Evolutionary conservation across 2,329 filamentous ascomycete species (phyloP).

Genomic region (Sarocladiaceae sp.): DNA sequence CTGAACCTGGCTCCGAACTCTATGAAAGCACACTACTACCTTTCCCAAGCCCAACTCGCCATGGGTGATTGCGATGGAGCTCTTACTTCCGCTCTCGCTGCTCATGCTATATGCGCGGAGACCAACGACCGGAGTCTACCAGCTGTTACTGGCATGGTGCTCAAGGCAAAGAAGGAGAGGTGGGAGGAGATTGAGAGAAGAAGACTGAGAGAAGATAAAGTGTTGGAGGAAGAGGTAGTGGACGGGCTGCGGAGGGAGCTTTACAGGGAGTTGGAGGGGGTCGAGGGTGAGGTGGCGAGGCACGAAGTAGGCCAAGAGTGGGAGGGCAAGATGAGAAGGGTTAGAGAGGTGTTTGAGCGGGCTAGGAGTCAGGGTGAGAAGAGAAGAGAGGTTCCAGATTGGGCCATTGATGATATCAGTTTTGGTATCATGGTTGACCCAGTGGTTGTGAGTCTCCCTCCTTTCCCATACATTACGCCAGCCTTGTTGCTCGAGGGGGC

Average conservation of each 20-base stretch:
- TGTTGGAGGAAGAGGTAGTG: slow-evolving; percentile 58
- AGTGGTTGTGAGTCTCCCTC: slow-evolving; percentile 41
- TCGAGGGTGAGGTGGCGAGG: slow-evolving; percentile 43
- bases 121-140: slow-evolving; percentile 63
- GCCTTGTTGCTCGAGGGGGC: slow-evolving; percentile 10
- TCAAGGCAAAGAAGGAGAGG: slow-evolving; percentile 77
- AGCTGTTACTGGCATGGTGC: slow-evolving; percentile 67
- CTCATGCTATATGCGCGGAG: slow-evolving; percentile 62
- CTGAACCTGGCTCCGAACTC: slow-evolving; percentile 60
- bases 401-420: slow-evolving; percentile 71
- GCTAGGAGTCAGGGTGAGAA: slow-evolving; percentile 40
- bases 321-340: slow-evolving; percentile 37
- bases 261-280: slow-evolving; percentile 38
- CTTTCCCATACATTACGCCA: not conserved
- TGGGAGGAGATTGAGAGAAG: slow-evolving; percentile 73
- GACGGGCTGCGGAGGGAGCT: slow-evolving; percentile 43
- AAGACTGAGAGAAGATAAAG: slow-evolving; percentile 49
- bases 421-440: slow-evolving; percentile 73
- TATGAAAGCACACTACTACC: slow-evolving; percentile 81
- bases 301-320: slow-evolving; percentile 44
- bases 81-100: slow-evolving; percentile 62
- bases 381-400: slow-evolving; percentile 65
- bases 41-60: slow-evolving; percentile 78
- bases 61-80: slow-evolving; percentile 65
- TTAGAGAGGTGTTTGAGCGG: slow-evolving; percentile 48